Evolutionary conservation across 495 filamentous ascomycete genomes (phyloP), one percentile per base, ranked within the genome.

Genomic region (Jackrogersella multiformis): DNA sequence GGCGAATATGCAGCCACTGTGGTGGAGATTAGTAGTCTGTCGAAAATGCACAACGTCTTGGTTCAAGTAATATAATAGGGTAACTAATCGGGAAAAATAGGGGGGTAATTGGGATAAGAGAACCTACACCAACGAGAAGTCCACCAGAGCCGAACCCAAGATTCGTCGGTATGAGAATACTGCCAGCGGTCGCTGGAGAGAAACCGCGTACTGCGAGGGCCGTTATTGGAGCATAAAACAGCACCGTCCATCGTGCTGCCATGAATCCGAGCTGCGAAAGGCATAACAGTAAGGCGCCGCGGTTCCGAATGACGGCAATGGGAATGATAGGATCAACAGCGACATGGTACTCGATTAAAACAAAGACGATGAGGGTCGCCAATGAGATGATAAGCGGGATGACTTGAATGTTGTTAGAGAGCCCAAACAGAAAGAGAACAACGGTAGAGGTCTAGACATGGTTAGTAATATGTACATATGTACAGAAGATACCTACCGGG

Each of bases 211-310:
- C 87, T 2, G 89, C 87, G 56, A 93, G 85, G 5, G 89, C 86
- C 67, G 91, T 92, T 26, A 89, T 85, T 0, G 91, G 91, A 0
- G 87, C 82, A 78, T 89, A 93, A 76, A 92, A 93, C 5, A 94
- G 78, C n/a, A 93, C 82, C 4, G 81, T 78, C 90, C 90, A 93
- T 38, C 91, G 87, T 4, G 89, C 82, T 75, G 89, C 86, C 90
- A 93, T 93, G 69, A 90, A 84, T 24, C 86, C 84, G 0, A 90
- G 80, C 36, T 90, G 89, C 0, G 87, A 81, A 13, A 92, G 49
- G 68, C 90, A 93, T 8, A 87, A 89, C 9, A 92, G 71, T 1
- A 92, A 75, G 1, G 88, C 86, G 26, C 85, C 87, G 13, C 88
- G 84, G 46, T 86, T 87, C 34, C 78, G 78, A 35, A 93, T 80